Conservation (phyloP, 768 basidiomycete species). For the Calvatia gigantea region DNA sequence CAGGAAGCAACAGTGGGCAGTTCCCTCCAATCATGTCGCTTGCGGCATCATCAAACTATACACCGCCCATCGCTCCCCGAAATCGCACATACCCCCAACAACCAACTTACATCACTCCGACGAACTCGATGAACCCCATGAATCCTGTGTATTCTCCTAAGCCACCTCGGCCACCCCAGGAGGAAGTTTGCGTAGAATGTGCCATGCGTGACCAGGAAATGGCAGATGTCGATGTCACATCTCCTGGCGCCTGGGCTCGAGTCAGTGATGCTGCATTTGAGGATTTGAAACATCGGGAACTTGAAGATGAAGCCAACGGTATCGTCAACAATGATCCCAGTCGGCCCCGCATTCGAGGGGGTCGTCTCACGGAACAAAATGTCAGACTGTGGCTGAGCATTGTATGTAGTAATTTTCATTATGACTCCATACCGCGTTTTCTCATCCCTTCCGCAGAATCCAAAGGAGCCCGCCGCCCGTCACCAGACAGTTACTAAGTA, state of each 20-base stretch:
- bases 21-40: constrained; percentile 52
- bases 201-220: constrained; percentile 99
- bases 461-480: constrained; percentile 82
- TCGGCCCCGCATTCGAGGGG: constrained; percentile 63
- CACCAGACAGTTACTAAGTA: constrained; percentile 81
- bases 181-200: constrained; percentile 94
- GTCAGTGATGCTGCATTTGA: constrained; percentile 81
- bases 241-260: constrained; percentile 87
- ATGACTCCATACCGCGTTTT: not conserved
- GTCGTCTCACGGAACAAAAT: constrained; percentile 71
- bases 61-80: constrained; percentile 62
- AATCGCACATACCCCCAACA: constrained; percentile 70
- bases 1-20: constrained; percentile 18
- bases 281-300: constrained; percentile 71
- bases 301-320: constrained; percentile 60
- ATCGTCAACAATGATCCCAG: constrained; percentile 48
- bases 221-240: constrained; percentile 89
- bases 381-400: constrained; percentile 77
- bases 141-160: constrained; percentile 60
- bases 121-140: constrained; percentile 57
- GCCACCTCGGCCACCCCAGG: constrained; percentile 57
- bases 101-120: constrained; percentile 66
- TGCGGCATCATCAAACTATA: constrained; percentile 55
- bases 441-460: constrained; percentile 56
- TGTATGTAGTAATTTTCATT: constrained; percentile 39